Conservation (phyloP, 1,284 basidiomycete species). For the Entoloma clypeatum region DNA sequence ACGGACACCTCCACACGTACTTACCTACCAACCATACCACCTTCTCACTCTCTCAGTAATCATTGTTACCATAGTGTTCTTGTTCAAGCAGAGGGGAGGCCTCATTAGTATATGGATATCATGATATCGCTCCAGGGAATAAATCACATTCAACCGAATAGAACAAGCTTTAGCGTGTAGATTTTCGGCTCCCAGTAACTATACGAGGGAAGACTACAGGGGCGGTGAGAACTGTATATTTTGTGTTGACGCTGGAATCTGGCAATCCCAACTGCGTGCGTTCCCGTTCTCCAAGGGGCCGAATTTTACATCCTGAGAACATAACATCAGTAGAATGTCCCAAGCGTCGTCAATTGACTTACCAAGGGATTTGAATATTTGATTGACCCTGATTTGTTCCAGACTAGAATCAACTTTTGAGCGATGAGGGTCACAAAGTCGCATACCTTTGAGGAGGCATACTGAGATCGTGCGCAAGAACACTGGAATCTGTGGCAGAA, state of each 20-base stretch:
- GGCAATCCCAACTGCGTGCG: conserved; percentile 64
- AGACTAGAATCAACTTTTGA: conserved; percentile 5
- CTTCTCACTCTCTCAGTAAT: too few species aligned
- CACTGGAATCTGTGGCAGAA: conserved; percentile 64
- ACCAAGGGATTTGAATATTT: conserved; percentile 55
- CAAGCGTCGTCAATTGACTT: conserved; percentile 17
- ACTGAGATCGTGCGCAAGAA: conserved; percentile 71
- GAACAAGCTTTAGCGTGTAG: too few species aligned
- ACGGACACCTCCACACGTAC: too few species aligned
- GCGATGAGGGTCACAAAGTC: not conserved
- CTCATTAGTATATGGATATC: too few species aligned
- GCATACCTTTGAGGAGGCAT: conserved; percentile 62
- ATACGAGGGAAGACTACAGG: conserved; percentile 86
- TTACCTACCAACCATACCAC: too few species aligned
- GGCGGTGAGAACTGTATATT: conserved; percentile 67
- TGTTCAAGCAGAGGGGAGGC: too few species aligned
- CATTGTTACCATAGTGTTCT: too few species aligned
- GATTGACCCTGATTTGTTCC: conserved; percentile 38
- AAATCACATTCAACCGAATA: too few species aligned
- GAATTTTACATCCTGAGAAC: conserved; percentile 63
- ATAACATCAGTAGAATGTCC: not conserved
- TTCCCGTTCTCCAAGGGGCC: conserved; percentile 55
- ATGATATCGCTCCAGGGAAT: too few species aligned
- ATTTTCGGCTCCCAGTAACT: too few species aligned
- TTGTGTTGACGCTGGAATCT: conserved; percentile 52